These are phyloP conservation scores for Diversispora eburnea DNA, from an alignment of 192 early-diverging fungal genomes.

Conservation along the genomic window DNA sequence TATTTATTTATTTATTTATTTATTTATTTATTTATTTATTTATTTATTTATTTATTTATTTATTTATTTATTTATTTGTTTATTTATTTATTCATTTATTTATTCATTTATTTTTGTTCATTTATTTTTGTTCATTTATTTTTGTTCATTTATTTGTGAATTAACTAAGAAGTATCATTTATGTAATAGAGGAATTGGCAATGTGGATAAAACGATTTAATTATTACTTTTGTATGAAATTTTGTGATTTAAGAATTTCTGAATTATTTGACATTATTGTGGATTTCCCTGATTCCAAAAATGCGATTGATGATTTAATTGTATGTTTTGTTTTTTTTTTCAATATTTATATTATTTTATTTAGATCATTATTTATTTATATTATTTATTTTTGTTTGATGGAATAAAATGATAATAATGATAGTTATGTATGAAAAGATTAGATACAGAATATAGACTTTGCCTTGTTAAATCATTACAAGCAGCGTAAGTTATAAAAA, in stretches of 20 bases:
- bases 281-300: slow-evolving; percentile 62
- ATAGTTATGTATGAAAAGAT: slow-evolving; percentile 25
- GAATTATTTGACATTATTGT: slow-evolving; percentile 74
- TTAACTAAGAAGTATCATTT: neutral
- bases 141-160: neutral
- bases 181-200: slow-evolving; percentile 3
- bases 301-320: slow-evolving; percentile 63
- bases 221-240: slow-evolving; percentile 28
- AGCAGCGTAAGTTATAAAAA: slow-evolving; percentile 3
- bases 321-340: slow-evolving; percentile 38
- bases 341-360: neutral
- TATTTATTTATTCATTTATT: neutral
- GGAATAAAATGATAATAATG: too few species aligned
- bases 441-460: slow-evolving; percentile 25
- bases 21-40: too few species aligned
- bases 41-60: too few species aligned
- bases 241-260: slow-evolving; percentile 39
- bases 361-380: slow-evolving; percentile 1
- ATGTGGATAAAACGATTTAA: slow-evolving; percentile 23
- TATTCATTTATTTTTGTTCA: neutral
- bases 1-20: too few species aligned
- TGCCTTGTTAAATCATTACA: slow-evolving; percentile 25
- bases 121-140: neutral
- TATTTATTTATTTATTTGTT: neutral
- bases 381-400: neutral